Percentiles rank a stretch among this genome's conserved stretches.
Conservation (phyloP, 768 basidiomycete genomes). For the Tricholoma hemisulphureum region DNA sequence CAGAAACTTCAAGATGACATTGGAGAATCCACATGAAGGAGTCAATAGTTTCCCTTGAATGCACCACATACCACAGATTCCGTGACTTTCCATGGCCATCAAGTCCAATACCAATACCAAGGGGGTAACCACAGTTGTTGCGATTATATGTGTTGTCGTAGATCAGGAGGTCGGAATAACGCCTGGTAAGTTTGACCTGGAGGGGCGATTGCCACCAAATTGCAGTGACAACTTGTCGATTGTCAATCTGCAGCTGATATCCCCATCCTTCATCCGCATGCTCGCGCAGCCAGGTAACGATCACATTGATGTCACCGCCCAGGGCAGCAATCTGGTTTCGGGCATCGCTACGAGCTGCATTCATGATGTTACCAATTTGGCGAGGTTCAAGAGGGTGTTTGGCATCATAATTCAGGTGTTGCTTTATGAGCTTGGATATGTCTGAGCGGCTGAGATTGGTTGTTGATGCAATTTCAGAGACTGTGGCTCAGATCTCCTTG, state of each 20-base stretch:
- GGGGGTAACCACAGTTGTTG: conserved; percentile 9
- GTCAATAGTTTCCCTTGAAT: conserved; percentile 12
- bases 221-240: conserved; percentile 9
- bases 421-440: conserved; percentile 9
- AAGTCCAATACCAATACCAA: conserved; percentile 23
- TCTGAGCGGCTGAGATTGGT: conserved; percentile 14
- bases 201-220: conserved; percentile 34
- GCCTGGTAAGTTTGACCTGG: conserved; percentile 21
- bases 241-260: background rate
- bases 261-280: background rate
- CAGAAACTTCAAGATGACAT: conserved; percentile 12
- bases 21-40: conserved; percentile 18
- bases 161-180: conserved; percentile 1
- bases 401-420: conserved; percentile 1
- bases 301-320: conserved; percentile 28
- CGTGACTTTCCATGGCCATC: conserved; percentile 16
- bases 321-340: conserved; percentile 15
- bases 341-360: conserved; percentile 14
- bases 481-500: conserved; percentile 11
- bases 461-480: conserved; percentile 6
- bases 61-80: conserved; percentile 25
- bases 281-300: conserved; percentile 19
- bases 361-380: conserved; percentile 31
- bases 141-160: background rate
- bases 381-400: conserved; percentile 22